Percentiles rank a stretch among this genome's conserved stretches.
These are phyloP conservation scores for Byssochlamys sp. DNA, from an alignment of 2,329 filamentous ascomycete species.

Conservation along the genomic window DNA sequence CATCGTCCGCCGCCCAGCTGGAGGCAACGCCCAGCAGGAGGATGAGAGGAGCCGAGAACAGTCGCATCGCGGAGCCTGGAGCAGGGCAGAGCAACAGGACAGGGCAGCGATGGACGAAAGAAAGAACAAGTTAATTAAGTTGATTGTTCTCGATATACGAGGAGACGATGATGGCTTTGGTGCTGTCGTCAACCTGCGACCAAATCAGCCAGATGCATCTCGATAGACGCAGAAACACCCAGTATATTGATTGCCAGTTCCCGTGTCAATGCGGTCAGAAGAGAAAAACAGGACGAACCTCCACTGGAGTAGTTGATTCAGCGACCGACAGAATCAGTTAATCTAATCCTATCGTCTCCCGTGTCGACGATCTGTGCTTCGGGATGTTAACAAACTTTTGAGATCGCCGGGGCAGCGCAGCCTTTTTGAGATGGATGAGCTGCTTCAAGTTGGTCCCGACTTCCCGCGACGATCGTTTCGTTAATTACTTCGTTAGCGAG, in stretches of 20 bases:
- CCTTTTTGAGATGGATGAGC: background rate
- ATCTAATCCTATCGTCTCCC: background rate
- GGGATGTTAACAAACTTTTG: background rate
- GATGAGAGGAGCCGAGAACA: background rate
- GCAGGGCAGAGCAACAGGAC: background rate
- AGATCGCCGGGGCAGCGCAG: background rate
- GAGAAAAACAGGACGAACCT: too few species aligned
- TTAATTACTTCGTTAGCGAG: too few species aligned
- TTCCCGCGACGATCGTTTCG: background rate
- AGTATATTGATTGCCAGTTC: too few species aligned
- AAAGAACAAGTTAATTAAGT: too few species aligned
- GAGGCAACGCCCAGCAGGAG: background rate
- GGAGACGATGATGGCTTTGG: too few species aligned
- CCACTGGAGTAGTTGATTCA: too few species aligned
- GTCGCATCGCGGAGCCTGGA: background rate
- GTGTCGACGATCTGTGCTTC: background rate
- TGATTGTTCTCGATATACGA: too few species aligned
- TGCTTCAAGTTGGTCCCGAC: background rate
- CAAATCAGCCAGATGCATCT: too few species aligned
- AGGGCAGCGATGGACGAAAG: background rate
- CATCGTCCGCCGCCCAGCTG: conserved; percentile 1
- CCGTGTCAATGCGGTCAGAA: too few species aligned
- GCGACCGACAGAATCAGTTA: too few species aligned
- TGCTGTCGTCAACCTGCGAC: too few species aligned
- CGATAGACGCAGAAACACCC: too few species aligned